Evolutionary conservation across 768 basidiomycete genomes (phyloP).

Genomic region (Tulasnella sp.): DNA sequence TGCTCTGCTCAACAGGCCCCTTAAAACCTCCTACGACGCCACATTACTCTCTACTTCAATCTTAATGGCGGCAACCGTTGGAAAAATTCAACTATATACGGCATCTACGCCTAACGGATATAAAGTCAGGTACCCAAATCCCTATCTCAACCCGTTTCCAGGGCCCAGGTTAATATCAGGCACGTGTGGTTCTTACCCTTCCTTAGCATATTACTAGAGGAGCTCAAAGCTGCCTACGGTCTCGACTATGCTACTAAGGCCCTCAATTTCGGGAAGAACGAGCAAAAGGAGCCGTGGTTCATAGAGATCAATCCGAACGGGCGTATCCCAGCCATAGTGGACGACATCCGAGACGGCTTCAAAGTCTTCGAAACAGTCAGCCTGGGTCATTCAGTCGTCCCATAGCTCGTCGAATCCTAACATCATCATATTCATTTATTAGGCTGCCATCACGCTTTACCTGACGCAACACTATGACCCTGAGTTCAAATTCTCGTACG

Average conservation of each 20-base stretch:
- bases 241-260: slow-evolving; percentile 29
- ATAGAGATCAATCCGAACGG: slow-evolving; percentile 56
- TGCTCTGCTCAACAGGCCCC: no score
- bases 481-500: slow-evolving; percentile 47
- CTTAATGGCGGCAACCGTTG: no score
- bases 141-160: no score
- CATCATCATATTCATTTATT: no score
- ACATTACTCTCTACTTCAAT: no score
- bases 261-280: slow-evolving; percentile 50
- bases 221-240: slow-evolving; percentile 47
- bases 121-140: no score
- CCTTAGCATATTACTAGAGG: slow-evolving; percentile 36
- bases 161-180: no score
- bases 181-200: no score
- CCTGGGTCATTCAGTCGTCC: no score
- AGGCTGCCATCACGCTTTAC: slow-evolving; percentile 68
- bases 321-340: slow-evolving; percentile 56
- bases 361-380: slow-evolving; percentile 48
- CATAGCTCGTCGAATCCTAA: background rate
- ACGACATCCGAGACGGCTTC: slow-evolving; percentile 49
- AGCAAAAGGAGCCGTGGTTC: slow-evolving; percentile 79
- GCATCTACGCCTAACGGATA: slow-evolving; percentile 48
- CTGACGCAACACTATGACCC: slow-evolving; percentile 73
- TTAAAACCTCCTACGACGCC: no score
- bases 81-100: slow-evolving; percentile 38